Base-by-base conservation (phyloP, 805 yeast species). In the Candida sithepensis region DNA sequence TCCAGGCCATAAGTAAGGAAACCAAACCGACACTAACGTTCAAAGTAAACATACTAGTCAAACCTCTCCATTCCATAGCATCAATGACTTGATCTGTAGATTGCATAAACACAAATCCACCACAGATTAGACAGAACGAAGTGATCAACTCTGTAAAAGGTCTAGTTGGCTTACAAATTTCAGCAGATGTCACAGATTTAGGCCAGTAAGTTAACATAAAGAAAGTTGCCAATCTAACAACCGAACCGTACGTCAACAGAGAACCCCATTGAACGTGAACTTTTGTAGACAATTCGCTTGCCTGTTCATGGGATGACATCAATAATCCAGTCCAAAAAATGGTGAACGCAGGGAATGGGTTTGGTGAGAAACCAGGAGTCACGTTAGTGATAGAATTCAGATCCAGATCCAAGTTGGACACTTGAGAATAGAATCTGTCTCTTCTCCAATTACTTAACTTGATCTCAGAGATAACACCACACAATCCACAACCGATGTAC, bases 321-420 rank as follows among this genome's bases (percentile, higher is more conserved):
- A 94, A 74, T 13, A 85, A 76, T 24, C 99, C 99, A 1, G 98
- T 94, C 96, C 97, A 94, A 69, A 88, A 94, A 30, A 94, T 87
- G 2, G 95, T 89, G 54, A 94, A 79, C 1, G 88, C 82, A 3
- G 98, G 97, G 78, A 94, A 89, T 30, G 97, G 97, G 64, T 94
- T 94, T 54, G 96, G 91, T 1, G 96, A 84, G 65, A 72, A 87
- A 0, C 95, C 95, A 2, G 91, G 91, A 1, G 84, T 67, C 12
- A 59, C 76, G 42, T 58, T 56, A n/a, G 41, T 45, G 18, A 59
- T 51, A 19, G 42, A 42, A 6, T 49, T 44, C 14, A 44, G 56
- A 45, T 53, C 56, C 32, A 58, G 36, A 9, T 30, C 10, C 19
- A 20, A 8, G 10, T 38, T 13, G 2, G 21, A n/a, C 16, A 57